Conservation (phyloP, 768 basidiomycete species). For the Amanita molliuscula region DNA sequence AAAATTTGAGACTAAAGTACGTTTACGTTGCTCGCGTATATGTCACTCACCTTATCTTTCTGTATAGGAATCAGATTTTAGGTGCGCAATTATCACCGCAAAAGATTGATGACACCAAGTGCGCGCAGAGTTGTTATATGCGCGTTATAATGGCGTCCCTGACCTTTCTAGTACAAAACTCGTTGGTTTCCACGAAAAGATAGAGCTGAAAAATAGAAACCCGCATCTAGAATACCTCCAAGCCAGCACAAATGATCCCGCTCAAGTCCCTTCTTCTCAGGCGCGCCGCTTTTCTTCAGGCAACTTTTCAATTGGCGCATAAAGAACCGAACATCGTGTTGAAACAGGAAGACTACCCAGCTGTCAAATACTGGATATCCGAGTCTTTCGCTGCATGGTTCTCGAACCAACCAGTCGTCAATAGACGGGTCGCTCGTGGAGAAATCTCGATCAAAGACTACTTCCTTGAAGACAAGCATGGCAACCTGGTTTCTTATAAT, state of each 20-base stretch:
- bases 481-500: background rate
- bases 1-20: background rate
- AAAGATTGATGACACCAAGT: background rate
- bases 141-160: background rate
- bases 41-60: background rate
- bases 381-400: background rate
- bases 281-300: background rate
- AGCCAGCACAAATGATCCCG: background rate
- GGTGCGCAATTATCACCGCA: background rate
- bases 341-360: background rate
- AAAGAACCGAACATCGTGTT: background rate
- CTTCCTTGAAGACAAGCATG: background rate
- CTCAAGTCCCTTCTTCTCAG: background rate
- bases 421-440: background rate
- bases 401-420: background rate
- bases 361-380: background rate
- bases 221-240: background rate
- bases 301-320: background rate
- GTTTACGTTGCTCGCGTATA: background rate
- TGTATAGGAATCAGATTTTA: background rate
- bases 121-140: background rate
- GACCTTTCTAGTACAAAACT: background rate
- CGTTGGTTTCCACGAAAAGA: background rate
- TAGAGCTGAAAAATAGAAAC: background rate
- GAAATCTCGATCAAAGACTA: background rate